Base-by-base conservation (phyloP, 2,329 filamentous ascomycete species). In the Aspergillus cejpii region DNA sequence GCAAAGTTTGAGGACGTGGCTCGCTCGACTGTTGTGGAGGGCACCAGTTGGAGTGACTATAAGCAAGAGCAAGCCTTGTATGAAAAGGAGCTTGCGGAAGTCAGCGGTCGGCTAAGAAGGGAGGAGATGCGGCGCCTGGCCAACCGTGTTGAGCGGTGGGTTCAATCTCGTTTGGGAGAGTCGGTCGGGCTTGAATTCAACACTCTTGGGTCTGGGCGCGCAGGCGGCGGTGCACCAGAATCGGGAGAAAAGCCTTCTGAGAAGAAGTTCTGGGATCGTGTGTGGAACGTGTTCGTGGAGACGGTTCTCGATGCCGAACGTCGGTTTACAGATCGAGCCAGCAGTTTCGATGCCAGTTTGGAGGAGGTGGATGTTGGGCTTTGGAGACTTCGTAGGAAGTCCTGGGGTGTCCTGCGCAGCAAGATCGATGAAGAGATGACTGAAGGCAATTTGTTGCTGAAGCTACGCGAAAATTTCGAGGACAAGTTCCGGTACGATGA, bases 401-500 rank as follows among this genome's bases (percentile, higher is more conserved):
- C 87, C 50, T 98, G 92, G 92, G 84, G 84, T 31, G 90, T 91
- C 11, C 75, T 98, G 49, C 80, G 87, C 37, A 84, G 88, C 48
- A 92, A 87, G 73, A 85, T 98, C 50, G 91, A 97, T 27, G 92
- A 98, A 62, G 92, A 98, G 69, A 87, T 96, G 62, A 94, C 94
- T 82, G 92, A 97, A 70, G 91, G 91, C 59, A 98, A 97, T 62
- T 82, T 98, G 43, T 74, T 97, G 26, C 76, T 97, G 56, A 98
- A 98, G 74, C 79, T 98, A 41, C 82, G 92, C 27, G 92, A 98
- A 68, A 97, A 96, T 72, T 98, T 98, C 56, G 92, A 98, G 69
- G 92, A 98, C 72, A 96, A 95, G 69, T 98, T 98, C 78, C 84
- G 92, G 52, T 98, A 98, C 60, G 92, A 98, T 59, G 90, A 96